Conservation (phyloP, 768 basidiomycete species). For the Pleurotus pulmonarius region DNA sequence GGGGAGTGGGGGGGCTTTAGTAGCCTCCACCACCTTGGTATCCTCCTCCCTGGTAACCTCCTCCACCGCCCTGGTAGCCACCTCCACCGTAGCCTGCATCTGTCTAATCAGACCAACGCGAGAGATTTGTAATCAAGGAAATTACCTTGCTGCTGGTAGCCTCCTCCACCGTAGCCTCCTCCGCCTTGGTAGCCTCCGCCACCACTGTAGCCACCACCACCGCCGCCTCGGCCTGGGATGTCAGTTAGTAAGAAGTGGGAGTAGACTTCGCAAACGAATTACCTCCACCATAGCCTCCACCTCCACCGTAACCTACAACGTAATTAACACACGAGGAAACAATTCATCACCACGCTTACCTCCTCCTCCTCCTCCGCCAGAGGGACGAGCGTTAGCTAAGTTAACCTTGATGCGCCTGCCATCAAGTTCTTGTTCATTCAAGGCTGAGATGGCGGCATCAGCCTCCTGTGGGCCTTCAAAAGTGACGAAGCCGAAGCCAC, state of each 20-base stretch:
- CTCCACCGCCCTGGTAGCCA: constrained; percentile 20
- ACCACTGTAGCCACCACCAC: constrained; percentile 21
- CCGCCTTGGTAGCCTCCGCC: constrained; percentile 21
- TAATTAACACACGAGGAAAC: constrained; percentile 8
- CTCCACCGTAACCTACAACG: constrained; percentile 19
- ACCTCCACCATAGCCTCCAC: constrained; percentile 15
- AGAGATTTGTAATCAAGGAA: constrained; percentile 4
- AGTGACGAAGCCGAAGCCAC: constrained; percentile 97
- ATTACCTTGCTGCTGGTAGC: constrained; percentile 25
- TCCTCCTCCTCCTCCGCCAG: constrained; percentile 43
- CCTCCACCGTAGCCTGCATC: constrained; percentile 18
- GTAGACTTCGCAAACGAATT: too few species aligned
- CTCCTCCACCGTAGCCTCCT: constrained; percentile 20
- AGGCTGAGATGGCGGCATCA: constrained; percentile 62
- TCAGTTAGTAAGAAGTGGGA: too few species aligned
- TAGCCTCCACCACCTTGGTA: constrained; percentile 27
- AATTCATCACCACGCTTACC: constrained; percentile 2
- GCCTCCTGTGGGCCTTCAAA: constrained; percentile 64
- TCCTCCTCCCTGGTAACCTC: constrained; percentile 16
- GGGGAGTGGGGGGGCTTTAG: constrained; percentile 11
- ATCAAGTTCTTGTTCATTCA: constrained; percentile 93
- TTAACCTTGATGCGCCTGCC: constrained; percentile 90
- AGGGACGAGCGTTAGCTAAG: constrained; percentile 66
- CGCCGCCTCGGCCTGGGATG: constrained; percentile 4
- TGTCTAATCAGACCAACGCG: constrained; percentile 14